phyloP scores from a whole-genome alignment of 768 basidiomycete genomes.

The Vararia minispora region DNA sequence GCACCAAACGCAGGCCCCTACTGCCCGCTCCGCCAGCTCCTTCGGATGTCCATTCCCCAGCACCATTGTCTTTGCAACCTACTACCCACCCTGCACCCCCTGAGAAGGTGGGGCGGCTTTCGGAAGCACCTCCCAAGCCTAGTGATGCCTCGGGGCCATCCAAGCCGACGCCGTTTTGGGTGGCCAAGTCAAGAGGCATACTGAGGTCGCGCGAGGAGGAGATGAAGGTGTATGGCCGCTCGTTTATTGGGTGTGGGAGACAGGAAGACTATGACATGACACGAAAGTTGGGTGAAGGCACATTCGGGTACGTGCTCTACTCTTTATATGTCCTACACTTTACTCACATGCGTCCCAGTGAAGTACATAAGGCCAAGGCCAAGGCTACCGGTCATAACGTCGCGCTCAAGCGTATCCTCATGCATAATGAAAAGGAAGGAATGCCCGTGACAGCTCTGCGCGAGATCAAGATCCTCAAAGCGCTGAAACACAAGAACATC shows the following conservation, averaged over 20 bases:
- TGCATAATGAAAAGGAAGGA: slow-evolving; percentile 95
- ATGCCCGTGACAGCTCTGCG: slow-evolving; percentile 95
- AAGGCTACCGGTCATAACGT: slow-evolving; percentile 49
- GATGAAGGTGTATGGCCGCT: slow-evolving; percentile 50
- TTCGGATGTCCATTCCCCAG: slow-evolving; percentile 30
- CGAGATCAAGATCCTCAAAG: slow-evolving; percentile 94
- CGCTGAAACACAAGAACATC: slow-evolving; percentile 74
- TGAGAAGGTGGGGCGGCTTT: background rate
- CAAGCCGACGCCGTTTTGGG: background rate
- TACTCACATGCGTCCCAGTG: slow-evolving; percentile 32
- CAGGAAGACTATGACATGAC: slow-evolving; percentile 71
- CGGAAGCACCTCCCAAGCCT: slow-evolving; percentile 2
- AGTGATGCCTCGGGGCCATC: background rate
- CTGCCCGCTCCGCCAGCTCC: slow-evolving; percentile 38
- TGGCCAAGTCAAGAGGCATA: slow-evolving; percentile 10
- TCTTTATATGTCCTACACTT: slow-evolving; percentile 9
- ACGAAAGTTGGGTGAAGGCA: slow-evolving; percentile 91
- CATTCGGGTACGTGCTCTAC: slow-evolving; percentile 65
- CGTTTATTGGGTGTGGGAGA: slow-evolving; percentile 58
- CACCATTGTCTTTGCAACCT: slow-evolving; percentile 5
- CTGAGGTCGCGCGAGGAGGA: slow-evolving; percentile 56
- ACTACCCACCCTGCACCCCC: background rate
- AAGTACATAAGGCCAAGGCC: slow-evolving; percentile 84
- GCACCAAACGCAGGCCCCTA: no score
- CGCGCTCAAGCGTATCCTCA: slow-evolving; percentile 88